Evolutionary conservation across 148 eudicot species (phyloP), one percentile per base, ranked within the genome.

Genomic region (Cornus kousa): DNA sequence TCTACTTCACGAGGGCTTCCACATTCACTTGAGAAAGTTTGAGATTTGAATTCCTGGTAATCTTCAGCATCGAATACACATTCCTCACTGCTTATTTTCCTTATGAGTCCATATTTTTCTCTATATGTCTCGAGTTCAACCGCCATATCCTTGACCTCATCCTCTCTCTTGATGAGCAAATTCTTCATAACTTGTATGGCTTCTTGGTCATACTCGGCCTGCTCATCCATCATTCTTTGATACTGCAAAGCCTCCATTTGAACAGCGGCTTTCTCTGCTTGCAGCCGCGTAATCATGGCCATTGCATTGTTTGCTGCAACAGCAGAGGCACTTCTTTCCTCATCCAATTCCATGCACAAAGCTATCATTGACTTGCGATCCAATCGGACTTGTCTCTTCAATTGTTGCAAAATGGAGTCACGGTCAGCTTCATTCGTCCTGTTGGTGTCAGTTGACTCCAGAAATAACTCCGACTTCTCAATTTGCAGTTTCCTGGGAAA

Each of bases 211-310:
- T 94, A 97, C 80, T 94, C 97, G 2, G 98, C 98, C 68, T 97
- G 98, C 76, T 94, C 99, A 16, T 97, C 99, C 99, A 94, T 94
- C 98, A 97, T 92, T 74, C 99, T 92, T 77, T 97, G 98, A 72
- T 97, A 97, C 82, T 97, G 99, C 22, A 97, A 84, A 0, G 98
- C 95, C 72, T 97, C 99, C 99, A 97, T 97, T 78, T 97, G 99
- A 13, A 92, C 95, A 20, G 99, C 86, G 0, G 99, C 98, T 48
- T 97, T 97, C 60, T 97, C 99, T 5, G 98, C 99, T 77, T 97
- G 99, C 68, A 97, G 53, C 24, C 98, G 76, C 0, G 98, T 97
- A 78, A 97, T 97, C 99, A 97, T 97, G 55, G 99, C 99, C 99
- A 97, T 97, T 0, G 99, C 99, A 20, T 97, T 97, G 88, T 94